Evolutionary conservation across 2,329 filamentous ascomycete genomes (phyloP), one percentile per base, ranked within the genome.

Genomic region (Penicillium expansum): DNA sequence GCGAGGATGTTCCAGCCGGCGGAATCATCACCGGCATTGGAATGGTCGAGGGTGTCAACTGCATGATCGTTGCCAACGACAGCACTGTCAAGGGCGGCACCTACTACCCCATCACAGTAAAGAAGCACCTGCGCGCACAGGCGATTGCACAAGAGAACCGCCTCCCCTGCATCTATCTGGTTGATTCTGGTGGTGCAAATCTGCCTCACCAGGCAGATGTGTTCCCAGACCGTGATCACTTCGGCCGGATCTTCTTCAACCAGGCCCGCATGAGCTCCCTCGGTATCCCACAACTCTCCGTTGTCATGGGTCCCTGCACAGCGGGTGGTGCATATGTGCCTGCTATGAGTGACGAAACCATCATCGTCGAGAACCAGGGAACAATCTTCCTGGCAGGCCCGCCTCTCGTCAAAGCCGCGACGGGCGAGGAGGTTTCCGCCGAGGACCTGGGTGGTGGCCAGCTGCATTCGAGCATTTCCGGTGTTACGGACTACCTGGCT

Each of bases 241-340:
- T 99, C 71, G 92, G 93, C 35, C 90, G 93, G 63, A 96, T 97
- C 72, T 99, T 99, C 81, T 99, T 89, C 82, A 97, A 99, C 77
- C 93, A 99, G 76, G 93, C 94, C 3, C 83, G 91, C 68, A 96
- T 97, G 92, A 94, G 90, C 65, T 84, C 89, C 2, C 78, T 87
- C 64, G 91, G 92, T 5, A 96, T 97, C 60, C 93, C 93, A 1
- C 93, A 97, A 71, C 89, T 99, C 65, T 88, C 91, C 10, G 91
- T 97, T 2, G 93, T 99, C 45, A 97, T 99, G 93, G 93, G 93
- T 0, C 90, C 93, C 42, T 99, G 94, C 77, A 99, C 94, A 0
- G 93, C 93, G 1, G 93, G 93, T 49, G 93, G 93, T 47, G 93
- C 93, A 24, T 97, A 99, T 72, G 92, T 97, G 11, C 93, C 93